phyloP scores from a whole-genome alignment of 2,329 filamentous ascomycete species.

The Ophiocordyceps sinensis region DNA sequence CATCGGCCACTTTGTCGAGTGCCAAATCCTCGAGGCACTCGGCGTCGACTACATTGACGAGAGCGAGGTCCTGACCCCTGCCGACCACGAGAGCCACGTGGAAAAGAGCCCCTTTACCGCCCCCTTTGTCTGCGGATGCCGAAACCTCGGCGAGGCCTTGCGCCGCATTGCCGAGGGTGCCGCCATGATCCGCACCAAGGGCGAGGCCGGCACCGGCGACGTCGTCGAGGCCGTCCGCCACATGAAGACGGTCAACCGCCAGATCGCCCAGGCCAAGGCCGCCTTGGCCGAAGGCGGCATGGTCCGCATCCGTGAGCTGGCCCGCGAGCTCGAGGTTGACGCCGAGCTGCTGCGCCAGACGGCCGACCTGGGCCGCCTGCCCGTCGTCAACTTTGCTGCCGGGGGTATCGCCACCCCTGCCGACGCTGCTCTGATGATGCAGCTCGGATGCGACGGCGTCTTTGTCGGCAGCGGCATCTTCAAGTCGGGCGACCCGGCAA shows the following conservation, averaged over 20 bases:
- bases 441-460: constrained; percentile 92
- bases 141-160: constrained; percentile 86
- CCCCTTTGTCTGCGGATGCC: constrained; percentile 93
- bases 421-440: constrained; percentile 95
- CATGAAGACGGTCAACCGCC: constrained; percentile 76
- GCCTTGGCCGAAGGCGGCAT: constrained; percentile 46
- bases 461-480: constrained; percentile 97
- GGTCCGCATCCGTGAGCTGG: constrained; percentile 49
- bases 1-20: constrained; percentile 96
- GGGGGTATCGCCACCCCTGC: constrained; percentile 99
- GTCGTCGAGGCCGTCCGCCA: constrained; percentile 93
- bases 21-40: constrained; percentile 90
- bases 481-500: constrained; percentile 82
- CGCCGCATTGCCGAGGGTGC: constrained; percentile 84
- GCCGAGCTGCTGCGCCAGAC: constrained; percentile 72
- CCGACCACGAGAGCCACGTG: constrained; percentile 82
- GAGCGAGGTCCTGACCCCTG: constrained; percentile 91
- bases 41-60: constrained; percentile 98
- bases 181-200: constrained; percentile 98
- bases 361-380: constrained; percentile 72
- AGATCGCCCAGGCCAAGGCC: constrained; percentile 68
- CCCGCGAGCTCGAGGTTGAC: constrained; percentile 68
- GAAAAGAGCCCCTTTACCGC: constrained; percentile 71
- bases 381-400: constrained; percentile 95
- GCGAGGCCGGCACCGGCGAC: constrained; percentile 92